Base-by-base conservation (phyloP, 768 basidiomycete species). In the Fomitopsis pulvina region DNA sequence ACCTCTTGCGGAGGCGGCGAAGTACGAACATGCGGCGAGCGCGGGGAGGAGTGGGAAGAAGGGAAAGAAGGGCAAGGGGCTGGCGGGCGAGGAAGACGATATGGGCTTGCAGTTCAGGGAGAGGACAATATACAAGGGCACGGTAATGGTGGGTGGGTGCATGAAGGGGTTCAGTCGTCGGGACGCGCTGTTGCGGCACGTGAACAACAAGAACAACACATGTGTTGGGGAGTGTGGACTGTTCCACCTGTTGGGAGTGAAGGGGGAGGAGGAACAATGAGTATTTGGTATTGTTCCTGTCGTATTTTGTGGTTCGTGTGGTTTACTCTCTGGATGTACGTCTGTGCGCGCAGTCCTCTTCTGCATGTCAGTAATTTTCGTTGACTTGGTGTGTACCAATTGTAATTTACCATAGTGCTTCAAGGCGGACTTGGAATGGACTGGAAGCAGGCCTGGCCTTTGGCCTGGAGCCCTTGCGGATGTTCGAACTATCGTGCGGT, bases 41-140 rank as follows among this genome's bases (percentile, higher is more conserved):
- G 5, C 22, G 32, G 34, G 18, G 6, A 37, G 4, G 34, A 4
- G 20, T 14, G 14, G 20, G 37, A 24, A 41, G 40, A n/a, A 38
- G 34, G 12, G 16, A 40, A 51, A 40, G 34, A 28, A 41, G 20
- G 55, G 53, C 12, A 12, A 29, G 25, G 4, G 9, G 28, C 50
- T 54, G 45, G 49, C 55, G 11, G 57, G 57, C 7, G 53, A 53
- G 25, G n/a, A n/a, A n/a, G n/a, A n/a, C n/a, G n/a, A n/a, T n/a
- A n/a, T n/a, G n/a, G 24, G 12, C 5, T 34, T 34, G 32, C 32
- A n/a, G 10, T 5, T 9, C 9, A 18, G 28, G 6, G 6, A 8
- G 6, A 24, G 28, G 11, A 22, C 24, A 20, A 20, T 27, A 40
- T 53, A 40, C 41, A 28, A 41, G 20, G 55, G 53, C 12, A 12